A percentile compares a stretch with the other conserved stretches of the same genome.
phyloP scores from a whole-genome alignment of 257 asterid genomes.

The Solanum bulbocastanum region DNA sequence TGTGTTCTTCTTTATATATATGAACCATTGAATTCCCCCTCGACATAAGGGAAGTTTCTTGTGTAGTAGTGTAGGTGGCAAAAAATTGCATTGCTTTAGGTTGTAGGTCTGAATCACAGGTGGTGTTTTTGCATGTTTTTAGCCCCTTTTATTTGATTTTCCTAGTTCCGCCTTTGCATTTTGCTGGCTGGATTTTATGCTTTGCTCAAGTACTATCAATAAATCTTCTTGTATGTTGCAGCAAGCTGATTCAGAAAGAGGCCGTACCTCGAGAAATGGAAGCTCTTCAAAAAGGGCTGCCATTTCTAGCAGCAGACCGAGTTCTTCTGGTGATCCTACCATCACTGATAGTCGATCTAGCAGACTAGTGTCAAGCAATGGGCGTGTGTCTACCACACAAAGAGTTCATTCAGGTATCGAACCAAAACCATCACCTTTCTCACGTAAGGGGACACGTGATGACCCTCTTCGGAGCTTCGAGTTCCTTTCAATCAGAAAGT shows the following conservation, averaged over 20 bases:
- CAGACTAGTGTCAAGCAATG: constrained; percentile 24
- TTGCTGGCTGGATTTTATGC: not conserved
- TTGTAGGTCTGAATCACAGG: not conserved
- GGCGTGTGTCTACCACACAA: constrained; percentile 31
- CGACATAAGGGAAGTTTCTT: not conserved
- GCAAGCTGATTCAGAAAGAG: constrained; percentile 68
- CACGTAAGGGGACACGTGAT: constrained; percentile 67
- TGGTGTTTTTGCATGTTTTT: not conserved
- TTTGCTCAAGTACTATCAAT: not conserved
- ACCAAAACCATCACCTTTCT: constrained; percentile 16
- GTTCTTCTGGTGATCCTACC: constrained; percentile 47
- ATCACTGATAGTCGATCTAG: constrained; percentile 32
- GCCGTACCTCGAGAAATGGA: constrained; percentile 49
- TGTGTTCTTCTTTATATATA: not conserved
- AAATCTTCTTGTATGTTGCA: constrained; percentile 25
- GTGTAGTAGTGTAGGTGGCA: not conserved
- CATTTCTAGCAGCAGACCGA: constrained; percentile 34
- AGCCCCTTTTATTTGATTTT: not conserved
- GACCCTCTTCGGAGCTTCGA: constrained; percentile 94
- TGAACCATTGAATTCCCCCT: not conserved
- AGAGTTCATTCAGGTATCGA: not conserved
- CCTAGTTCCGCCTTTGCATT: not conserved
- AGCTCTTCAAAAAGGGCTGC: constrained; percentile 66
- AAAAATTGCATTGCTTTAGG: not conserved
- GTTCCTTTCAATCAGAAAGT: constrained; percentile 52